Evolutionary conservation across 2,329 filamentous ascomycete species (phyloP), one percentile per base, ranked within the genome.

Genomic region (Cryphonectria carpinicola): DNA sequence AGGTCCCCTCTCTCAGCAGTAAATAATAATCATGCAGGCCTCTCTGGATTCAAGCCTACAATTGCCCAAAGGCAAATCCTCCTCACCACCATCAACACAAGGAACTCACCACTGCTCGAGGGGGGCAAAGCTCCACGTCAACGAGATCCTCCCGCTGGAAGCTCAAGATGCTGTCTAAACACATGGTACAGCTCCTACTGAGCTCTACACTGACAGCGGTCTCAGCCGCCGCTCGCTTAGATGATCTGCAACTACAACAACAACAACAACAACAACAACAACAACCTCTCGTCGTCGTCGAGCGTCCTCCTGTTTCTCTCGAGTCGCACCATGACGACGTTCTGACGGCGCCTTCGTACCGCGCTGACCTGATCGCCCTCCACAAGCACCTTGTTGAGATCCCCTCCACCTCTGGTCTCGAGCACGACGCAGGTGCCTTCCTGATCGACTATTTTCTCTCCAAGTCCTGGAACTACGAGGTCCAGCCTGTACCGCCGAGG

Each of bases 321-420:
- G 35, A 43, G 22, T 10, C 19, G 10, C 17, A 5, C 19, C 43
- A 43, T 17, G 22, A 6, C 46, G 28, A 7, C 39, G 28, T 46
- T 43, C 28, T 28, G 62, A 43, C 64, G 72, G 39, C 74, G 1
- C 80, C 81, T 0, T 46, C 80, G 4, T 85, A 84, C 75, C 85
- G 87, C 52, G 74, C 81, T 3, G 79, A 82, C 54, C 86, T 97
- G 0, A 85, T 97, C 60, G 85, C 86, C 25, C 86, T 97, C 17
- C 94, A 97, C 82, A 88, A 90, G 67, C 86, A 89, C 22, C 88
- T 97, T n/a, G 86, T 95, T 41, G 85, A 91, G 70, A 91, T 91
- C 61, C 86, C 91, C 65, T 97, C 93, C 0, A 87, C 94, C 73
- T 90, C 88, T 3, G 88, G 88, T 62, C 85, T 90, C 73, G 94